A percentile compares a stretch with the other conserved stretches of the same genome.
These are phyloP conservation scores for Exophiala dermatitidis DNA, from an alignment of 2,329 filamentous ascomycete genomes.

Conservation along the genomic window DNA sequence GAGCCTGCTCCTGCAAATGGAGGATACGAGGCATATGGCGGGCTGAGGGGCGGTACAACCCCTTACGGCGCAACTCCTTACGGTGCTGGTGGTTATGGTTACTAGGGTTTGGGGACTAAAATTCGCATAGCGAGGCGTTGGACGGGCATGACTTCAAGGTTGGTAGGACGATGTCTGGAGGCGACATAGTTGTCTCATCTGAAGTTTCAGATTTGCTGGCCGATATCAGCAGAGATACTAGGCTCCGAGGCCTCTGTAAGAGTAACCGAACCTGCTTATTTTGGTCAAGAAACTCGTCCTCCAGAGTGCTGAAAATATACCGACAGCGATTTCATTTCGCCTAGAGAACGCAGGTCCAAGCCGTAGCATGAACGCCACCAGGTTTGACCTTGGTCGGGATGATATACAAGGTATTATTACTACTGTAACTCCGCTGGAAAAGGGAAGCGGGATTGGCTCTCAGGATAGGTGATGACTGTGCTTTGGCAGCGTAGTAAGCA, in stretches of 20 bases:
- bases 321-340: no score
- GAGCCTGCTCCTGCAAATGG: slow-evolving; percentile 39
- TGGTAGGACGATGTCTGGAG: background rate
- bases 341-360: no score
- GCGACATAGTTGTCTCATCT: background rate
- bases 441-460: slow-evolving; percentile 17
- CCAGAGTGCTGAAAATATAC: no score
- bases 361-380: no score
- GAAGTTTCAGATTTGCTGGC: background rate
- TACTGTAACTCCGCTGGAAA: slow-evolving; percentile 2
- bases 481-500: slow-evolving; percentile 18
- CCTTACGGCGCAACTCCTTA: slow-evolving; percentile 58
- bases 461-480: slow-evolving; percentile 11
- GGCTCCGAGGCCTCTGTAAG: background rate
- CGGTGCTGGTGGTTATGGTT: slow-evolving; percentile 25
- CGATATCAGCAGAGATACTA: background rate
- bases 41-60: slow-evolving; percentile 45
- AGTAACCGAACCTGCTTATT: no score
- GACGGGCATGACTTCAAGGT: background rate
- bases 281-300: no score
- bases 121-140: slow-evolving; percentile 21
- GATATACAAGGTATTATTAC: no score
- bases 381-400: no score
- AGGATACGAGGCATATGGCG: slow-evolving; percentile 59
- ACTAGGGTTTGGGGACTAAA: slow-evolving; percentile 1